Base-by-base conservation (phyloP, 345 rosid genomes). In the Cardamine chenopodiifolia region DNA sequence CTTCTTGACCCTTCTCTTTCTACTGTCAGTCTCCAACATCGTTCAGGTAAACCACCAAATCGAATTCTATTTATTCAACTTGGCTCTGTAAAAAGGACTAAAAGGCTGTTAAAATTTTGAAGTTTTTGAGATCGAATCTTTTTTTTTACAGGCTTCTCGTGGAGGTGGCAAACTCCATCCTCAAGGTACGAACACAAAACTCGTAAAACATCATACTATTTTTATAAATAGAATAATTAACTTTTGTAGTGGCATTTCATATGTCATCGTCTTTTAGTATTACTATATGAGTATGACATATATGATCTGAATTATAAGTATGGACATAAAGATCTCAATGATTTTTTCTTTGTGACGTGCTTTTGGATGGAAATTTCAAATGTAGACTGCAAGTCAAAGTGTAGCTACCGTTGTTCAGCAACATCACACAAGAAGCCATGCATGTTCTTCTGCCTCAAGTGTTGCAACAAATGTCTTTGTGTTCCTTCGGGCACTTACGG, bases 401-500 rank as follows among this genome's bases (percentile, higher is more conserved):
- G 80, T 63, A 76, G 29, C 10, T 69, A 70, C 40, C 35, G 81
- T 3, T 78, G 81, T 32, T 72, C 81, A 5, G 81, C 68, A 11
- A 78, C 81, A 28, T 72, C 77, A 18, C 81, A 77, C 79, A 78
- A 82, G 80, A 83, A 86, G 76, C 84, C 89, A 53, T 88, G 92
- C 83, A 58, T 88, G 83, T 83, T 84, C 76, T 88, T 86, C 72
- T 89, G 96, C 61, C 84, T 80, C 20, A 85, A 88, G 20, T 90
- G 96, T 63, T 90, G 96, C 40, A 82, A 53, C 18, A 81, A 77
- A 71, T 90, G 96, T 80, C 81, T 85, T 57, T 90, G 83, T 31
- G 96, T 92, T 31, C 97, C 97, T 34, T 81, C 94, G 0, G 96
- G 97, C 13, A 82, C 86, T 19, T 86, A 83, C 25, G 91, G 91